These are phyloP conservation scores for Triticum urartu DNA, from an alignment of 176 grass and related monocot species.

Conservation along the genomic window DNA sequence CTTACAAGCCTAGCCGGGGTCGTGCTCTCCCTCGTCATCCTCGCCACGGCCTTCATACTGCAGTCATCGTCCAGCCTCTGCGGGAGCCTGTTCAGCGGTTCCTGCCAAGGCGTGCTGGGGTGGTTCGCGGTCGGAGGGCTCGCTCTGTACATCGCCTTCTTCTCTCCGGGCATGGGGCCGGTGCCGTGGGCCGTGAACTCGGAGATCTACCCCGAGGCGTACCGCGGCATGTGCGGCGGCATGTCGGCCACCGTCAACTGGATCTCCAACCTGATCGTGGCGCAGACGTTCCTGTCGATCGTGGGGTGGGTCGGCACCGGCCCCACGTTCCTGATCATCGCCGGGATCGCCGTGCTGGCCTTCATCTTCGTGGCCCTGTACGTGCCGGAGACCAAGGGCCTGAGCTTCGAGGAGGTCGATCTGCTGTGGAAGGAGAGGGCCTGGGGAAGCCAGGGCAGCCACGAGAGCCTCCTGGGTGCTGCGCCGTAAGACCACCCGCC, in stretches of 20 bases:
- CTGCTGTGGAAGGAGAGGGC: constrained; percentile 78
- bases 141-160: constrained; percentile 69
- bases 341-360: constrained; percentile 57
- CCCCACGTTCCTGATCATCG: constrained; percentile 72
- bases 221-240: constrained; percentile 80
- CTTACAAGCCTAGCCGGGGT: constrained; percentile 72
- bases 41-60: constrained; percentile 60
- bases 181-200: constrained; percentile 97
- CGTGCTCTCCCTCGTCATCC: constrained; percentile 67
- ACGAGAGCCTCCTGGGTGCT: constrained; percentile 42
- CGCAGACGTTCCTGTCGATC: constrained; percentile 75
- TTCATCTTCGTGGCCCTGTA: constrained; percentile 68
- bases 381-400: constrained; percentile 84
- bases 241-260: constrained; percentile 97
- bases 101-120: constrained; percentile 39
- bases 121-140: constrained; percentile 71
- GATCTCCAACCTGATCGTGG: constrained; percentile 85
- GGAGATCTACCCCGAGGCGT: constrained; percentile 81
- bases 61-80: constrained; percentile 48
- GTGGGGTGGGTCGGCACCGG: constrained; percentile 66
- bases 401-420: constrained; percentile 84
- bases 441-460: constrained; percentile 34
- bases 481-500: constrained; percentile 23
- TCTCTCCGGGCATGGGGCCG: constrained; percentile 90
- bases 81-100: neutral